These are phyloP conservation scores for Periglandula ipomoeae DNA, from an alignment of 2,329 filamentous ascomycete species.

Conservation along the genomic window DNA sequence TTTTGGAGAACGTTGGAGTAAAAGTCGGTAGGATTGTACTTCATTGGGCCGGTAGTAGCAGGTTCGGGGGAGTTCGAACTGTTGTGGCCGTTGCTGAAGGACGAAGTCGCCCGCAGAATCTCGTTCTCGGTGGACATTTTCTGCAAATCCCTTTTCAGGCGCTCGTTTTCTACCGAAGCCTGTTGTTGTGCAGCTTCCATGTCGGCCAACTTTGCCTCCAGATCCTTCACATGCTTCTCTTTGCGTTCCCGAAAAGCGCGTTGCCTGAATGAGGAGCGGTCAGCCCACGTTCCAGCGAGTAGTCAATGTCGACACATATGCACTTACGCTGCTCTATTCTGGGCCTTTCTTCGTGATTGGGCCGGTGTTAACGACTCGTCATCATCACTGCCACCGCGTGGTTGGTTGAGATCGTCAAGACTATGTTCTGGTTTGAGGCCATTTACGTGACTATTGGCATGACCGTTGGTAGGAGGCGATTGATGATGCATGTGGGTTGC, in stretches of 20 bases:
- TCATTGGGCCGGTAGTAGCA: conserved; percentile 56
- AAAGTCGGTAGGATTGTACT: conserved; percentile 64
- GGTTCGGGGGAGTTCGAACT: conserved; percentile 36
- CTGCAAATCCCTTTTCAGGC: conserved; percentile 73
- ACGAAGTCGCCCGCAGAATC: conserved; percentile 73
- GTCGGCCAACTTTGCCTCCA: conserved; percentile 73
- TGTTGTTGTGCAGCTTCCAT: conserved; percentile 67
- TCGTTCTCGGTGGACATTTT: conserved; percentile 86
- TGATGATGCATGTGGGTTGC: conserved; percentile 18
- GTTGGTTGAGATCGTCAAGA: conserved; percentile 22
- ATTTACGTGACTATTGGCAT: conserved; percentile 13
- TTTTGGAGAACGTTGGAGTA: conserved; percentile 53
- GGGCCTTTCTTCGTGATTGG: conserved; percentile 50
- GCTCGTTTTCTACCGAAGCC: conserved; percentile 75
- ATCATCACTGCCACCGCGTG: conserved; percentile 40
- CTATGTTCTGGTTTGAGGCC: conserved; percentile 29
- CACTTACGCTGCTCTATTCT: conserved; percentile 53
- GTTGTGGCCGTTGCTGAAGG: conserved; percentile 21
- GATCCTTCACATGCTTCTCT: conserved; percentile 86
- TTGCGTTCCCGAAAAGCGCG: conserved; percentile 94
- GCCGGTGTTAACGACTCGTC: conserved; percentile 48
- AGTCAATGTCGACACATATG: background rate
- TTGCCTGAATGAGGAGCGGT: conserved; percentile 50
- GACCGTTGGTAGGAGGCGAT: conserved; percentile 13
- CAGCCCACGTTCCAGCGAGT: background rate